Base-by-base conservation (phyloP, 768 basidiomycete species). In the Leccinum incarnatum region DNA sequence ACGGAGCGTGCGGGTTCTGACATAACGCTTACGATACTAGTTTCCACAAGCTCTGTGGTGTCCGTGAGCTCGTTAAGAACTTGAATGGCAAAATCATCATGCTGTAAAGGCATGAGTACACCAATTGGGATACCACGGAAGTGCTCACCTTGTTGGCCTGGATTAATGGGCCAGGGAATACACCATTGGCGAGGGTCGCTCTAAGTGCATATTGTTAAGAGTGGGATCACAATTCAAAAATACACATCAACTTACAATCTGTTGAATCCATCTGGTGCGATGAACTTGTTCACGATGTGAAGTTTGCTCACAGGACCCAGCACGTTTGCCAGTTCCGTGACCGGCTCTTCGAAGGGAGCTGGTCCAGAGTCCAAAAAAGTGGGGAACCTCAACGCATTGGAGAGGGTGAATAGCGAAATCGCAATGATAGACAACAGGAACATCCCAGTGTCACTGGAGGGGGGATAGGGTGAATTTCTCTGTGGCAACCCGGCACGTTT, bases 261-360 rank as follows among this genome's bases (percentile, higher is more conserved):
- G 75, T 60, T 70, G 58, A 75, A 82, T 40, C 83, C 81, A 71
- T 83, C 83, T 4, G 83, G 83, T 5, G 78, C 60, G 40, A 82
- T 75, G 32, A 60, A 29, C 10, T 62, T 59, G 61, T 82, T 82
- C 5, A 65, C 69, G 36, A 83, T 69, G 46, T 62, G 55, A n/a
- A 79, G 57, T 34, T 70, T 59, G 14, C 42, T 49, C 17, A 57
- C 60, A 32, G 73, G 61, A 32, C 71, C 70, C 17, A 73, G 17
- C 5, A 37, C 52, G 6, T 29, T 30, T 14, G 32, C 40, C 34
- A 14, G 51, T 4, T 15, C 49, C 17, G 25, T 23, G 8, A 15
- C 14, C 19, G 23, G 17, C 4, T 1, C 36, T 12, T 42, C 10
- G 40, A 19, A 42, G 23, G 36, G 10, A 30, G n/a, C 27, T 32